Conservation (phyloP, 2,329 filamentous ascomycete species). For the Myriosclerotinia scirpicola region DNA sequence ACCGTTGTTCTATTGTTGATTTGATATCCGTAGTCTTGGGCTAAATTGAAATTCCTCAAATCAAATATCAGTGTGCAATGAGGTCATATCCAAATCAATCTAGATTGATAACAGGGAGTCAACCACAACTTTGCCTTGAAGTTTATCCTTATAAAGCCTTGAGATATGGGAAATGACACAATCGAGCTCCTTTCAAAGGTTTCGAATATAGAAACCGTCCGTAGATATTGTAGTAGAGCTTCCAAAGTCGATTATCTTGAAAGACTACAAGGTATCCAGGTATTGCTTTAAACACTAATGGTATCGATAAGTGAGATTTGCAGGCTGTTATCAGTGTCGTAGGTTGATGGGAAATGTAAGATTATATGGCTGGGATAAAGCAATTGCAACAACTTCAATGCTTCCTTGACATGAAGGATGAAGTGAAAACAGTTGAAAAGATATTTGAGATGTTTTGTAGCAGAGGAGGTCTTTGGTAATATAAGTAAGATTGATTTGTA, state of each 20-base stretch:
- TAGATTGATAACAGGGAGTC: background rate
- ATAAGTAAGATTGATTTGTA: background rate
- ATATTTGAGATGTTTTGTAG: background rate
- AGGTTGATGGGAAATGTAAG: conserved; percentile 1
- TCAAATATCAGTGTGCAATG: conserved; percentile 12
- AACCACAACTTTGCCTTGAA: background rate
- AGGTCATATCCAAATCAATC: conserved; percentile 17
- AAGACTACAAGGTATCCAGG: background rate
- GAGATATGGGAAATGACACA: background rate
- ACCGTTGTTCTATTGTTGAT: background rate
- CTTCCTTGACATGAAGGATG: background rate
- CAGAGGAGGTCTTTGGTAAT: background rate
- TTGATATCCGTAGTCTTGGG: background rate
- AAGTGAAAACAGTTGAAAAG: background rate
- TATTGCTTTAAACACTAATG: no score
- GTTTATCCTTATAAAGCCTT: background rate
- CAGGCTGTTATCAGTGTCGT: background rate
- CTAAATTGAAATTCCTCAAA: background rate
- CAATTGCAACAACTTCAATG: background rate
- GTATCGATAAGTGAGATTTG: conserved; percentile 20
- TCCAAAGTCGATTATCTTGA: background rate
- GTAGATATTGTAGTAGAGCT: background rate
- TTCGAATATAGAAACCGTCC: background rate
- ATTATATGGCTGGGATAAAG: background rate
- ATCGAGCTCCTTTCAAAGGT: background rate